These are phyloP conservation scores for Backusella tarrabulga DNA, from an alignment of 192 early-diverging fungal species.

Conservation along the genomic window DNA sequence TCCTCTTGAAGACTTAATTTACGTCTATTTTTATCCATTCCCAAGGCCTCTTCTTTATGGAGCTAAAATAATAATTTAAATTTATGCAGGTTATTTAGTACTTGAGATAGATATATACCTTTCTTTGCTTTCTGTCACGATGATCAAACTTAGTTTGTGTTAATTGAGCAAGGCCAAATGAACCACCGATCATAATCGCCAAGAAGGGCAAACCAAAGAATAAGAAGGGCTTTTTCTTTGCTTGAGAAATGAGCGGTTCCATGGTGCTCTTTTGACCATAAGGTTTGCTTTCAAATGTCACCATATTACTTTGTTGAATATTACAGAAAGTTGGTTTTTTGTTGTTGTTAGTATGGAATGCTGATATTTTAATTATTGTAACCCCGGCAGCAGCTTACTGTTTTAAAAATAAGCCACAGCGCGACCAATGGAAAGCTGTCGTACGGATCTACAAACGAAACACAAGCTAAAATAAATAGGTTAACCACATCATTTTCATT, in stretches of 20 bases:
- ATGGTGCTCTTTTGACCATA: slow-evolving; percentile 12
- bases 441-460: neutral
- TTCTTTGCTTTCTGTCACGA: slow-evolving; percentile 48
- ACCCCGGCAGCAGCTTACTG: neutral
- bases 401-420: neutral
- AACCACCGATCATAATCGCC: slow-evolving; percentile 64
- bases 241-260: neutral
- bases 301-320: slow-evolving; percentile 15
- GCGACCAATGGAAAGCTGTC: neutral
- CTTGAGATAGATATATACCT: slow-evolving; percentile 11
- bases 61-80: slow-evolving; percentile 26
- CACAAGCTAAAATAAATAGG: neutral
- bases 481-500: neutral
- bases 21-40: slow-evolving; percentile 50
- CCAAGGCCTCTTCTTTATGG: slow-evolving; percentile 55
- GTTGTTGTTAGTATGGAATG: neutral
- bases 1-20: slow-evolving; percentile 70
- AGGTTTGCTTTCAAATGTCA: slow-evolving; percentile 37
- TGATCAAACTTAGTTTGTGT: slow-evolving; percentile 80
- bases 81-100: neutral
- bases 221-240: slow-evolving; percentile 56
- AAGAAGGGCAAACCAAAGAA: slow-evolving; percentile 72
- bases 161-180: slow-evolving; percentile 67
- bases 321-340: neutral
- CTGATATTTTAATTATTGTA: neutral